Evolutionary conservation across 257 asterid species (phyloP).

Genomic region (Fraxinus pennsylvanica): DNA sequence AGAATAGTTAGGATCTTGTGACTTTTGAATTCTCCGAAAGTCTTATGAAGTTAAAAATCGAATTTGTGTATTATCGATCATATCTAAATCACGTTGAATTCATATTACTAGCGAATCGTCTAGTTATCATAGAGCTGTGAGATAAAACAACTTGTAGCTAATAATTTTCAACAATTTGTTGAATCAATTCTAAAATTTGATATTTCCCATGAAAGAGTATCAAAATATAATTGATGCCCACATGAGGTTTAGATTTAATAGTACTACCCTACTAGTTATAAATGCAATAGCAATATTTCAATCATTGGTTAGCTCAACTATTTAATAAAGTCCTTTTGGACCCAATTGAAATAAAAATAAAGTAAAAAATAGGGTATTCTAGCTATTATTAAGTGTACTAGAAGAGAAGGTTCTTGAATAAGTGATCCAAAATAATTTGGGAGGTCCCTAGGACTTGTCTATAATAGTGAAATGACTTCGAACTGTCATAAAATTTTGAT

Average conservation of each 20-base stretch:
- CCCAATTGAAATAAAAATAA: not conserved
- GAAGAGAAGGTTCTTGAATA: not conserved
- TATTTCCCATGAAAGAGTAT: not conserved
- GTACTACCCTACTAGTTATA: not conserved
- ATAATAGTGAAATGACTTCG: not conserved
- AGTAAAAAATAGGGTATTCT: not conserved
- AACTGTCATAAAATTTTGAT: constrained; percentile 2
- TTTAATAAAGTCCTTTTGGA: not conserved
- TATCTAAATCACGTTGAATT: not conserved
- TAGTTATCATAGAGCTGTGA: not conserved
- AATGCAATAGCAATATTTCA: not conserved
- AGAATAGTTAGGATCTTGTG: too few species aligned
- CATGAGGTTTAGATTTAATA: not conserved
- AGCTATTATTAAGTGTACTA: not conserved
- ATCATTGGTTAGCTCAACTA: not conserved
- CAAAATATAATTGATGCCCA: not conserved
- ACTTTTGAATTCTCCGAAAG: not conserved
- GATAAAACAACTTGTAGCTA: not conserved
- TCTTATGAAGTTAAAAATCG: not conserved
- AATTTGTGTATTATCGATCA: too few species aligned
- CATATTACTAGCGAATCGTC: too few species aligned
- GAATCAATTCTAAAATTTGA: not conserved
- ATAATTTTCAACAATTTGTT: not conserved
- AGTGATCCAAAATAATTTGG: not conserved
- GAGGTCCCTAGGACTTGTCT: constrained; percentile 4